These are phyloP conservation scores for Cordyceps tenuipes DNA, from an alignment of 2,329 filamentous ascomycete species.

Conservation along the genomic window DNA sequence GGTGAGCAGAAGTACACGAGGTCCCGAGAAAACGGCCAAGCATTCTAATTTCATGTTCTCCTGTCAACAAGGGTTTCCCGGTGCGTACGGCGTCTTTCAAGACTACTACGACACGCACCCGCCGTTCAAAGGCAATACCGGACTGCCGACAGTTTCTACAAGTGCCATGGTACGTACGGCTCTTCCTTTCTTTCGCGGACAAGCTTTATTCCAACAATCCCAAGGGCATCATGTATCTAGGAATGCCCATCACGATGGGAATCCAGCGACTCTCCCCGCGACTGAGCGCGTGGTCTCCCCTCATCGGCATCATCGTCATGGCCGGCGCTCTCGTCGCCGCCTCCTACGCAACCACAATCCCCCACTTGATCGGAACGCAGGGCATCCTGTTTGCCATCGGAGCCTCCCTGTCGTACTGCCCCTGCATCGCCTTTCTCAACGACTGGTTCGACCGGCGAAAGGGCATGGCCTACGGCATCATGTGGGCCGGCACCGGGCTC, in stretches of 20 bases:
- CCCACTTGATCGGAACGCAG: slow-evolving; percentile 46
- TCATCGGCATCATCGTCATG: slow-evolving; percentile 36
- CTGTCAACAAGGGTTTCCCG: slow-evolving; percentile 48
- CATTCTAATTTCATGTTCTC: neutral
- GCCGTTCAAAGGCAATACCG: slow-evolving; percentile 41
- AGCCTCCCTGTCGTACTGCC: slow-evolving; percentile 40
- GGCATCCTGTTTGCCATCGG: slow-evolving; percentile 49
- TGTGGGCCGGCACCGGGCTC: slow-evolving; percentile 40
- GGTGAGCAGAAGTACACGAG: slow-evolving; percentile 1
- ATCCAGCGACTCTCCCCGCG: slow-evolving; percentile 32
- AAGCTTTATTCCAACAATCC: neutral
- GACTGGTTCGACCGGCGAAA: slow-evolving; percentile 47
- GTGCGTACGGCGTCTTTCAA: slow-evolving; percentile 59
- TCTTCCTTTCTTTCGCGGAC: no score
- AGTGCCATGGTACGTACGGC: slow-evolving; percentile 38
- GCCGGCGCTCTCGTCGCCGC: slow-evolving; percentile 38
- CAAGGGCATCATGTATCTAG: slow-evolving; percentile 42
- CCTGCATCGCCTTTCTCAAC: slow-evolving; percentile 45
- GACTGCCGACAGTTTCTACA: slow-evolving; percentile 52
- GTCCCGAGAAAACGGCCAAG: neutral
- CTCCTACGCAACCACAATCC: slow-evolving; percentile 40
- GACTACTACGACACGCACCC: slow-evolving; percentile 51
- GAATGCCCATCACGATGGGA: slow-evolving; percentile 37
- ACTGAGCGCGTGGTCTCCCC: slow-evolving; percentile 28
- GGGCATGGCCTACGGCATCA: slow-evolving; percentile 49